phyloP scores from a whole-genome alignment of 257 asterid genomes.

The Plantago elongata region DNA sequence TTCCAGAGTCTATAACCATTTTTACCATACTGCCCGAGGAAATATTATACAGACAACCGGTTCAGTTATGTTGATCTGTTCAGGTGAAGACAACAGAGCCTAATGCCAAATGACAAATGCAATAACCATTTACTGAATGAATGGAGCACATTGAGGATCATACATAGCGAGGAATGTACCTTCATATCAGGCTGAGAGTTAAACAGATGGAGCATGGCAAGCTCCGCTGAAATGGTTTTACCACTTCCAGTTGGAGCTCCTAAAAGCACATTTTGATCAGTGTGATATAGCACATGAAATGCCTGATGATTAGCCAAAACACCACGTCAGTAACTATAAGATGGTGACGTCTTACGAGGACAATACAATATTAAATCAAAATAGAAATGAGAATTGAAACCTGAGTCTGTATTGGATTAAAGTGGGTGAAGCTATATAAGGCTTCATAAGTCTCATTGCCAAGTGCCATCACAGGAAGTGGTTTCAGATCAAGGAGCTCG shows the following conservation, averaged over 20 bases:
- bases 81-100: no score
- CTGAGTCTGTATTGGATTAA: constrained; percentile 98
- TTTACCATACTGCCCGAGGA: no score
- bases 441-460: constrained; percentile 75
- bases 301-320: constrained; percentile 51
- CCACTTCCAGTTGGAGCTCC: constrained; percentile 99
- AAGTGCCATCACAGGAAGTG: constrained; percentile 97
- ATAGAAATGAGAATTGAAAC: constrained; percentile 27
- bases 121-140: no score
- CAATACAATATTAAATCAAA: background rate
- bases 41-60: no score
- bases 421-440: constrained; percentile 80
- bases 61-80: no score
- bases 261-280: constrained; percentile 86
- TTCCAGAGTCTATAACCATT: no score
- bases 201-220: constrained; percentile 94
- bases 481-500: constrained; percentile 93
- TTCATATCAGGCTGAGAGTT: constrained; percentile 95
- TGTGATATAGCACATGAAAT: constrained; percentile 85
- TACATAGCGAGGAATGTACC: constrained; percentile 31
- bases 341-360: background rate
- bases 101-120: no score
- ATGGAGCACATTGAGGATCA: constrained; percentile 5
- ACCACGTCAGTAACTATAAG: constrained; percentile 24
- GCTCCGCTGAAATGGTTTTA: constrained; percentile 98